Evolutionary conservation across 116 monocot species (phyloP).

Genomic region (Papilionanthe hybrid): DNA sequence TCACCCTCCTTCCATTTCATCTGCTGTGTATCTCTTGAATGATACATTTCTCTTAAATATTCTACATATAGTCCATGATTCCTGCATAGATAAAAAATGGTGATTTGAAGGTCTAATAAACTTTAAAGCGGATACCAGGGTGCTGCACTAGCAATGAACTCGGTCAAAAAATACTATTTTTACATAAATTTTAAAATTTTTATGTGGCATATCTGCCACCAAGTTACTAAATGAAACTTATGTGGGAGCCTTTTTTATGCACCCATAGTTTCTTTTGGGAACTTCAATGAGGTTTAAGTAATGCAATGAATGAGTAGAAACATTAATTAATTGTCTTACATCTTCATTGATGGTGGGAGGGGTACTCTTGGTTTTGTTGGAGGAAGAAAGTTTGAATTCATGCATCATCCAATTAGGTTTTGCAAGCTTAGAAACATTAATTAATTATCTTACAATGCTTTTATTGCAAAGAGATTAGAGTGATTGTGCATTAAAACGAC

Average conservation of each 20-base stretch:
- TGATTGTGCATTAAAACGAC: background rate
- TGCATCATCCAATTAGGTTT: slow-evolving; percentile 99
- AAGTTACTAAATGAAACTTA: background rate
- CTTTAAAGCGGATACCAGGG: too few species aligned
- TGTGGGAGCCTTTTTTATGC: too few species aligned
- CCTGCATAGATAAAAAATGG: slow-evolving; percentile 21
- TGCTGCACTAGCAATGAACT: too few species aligned
- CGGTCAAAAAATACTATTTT: too few species aligned
- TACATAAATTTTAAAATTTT: too few species aligned
- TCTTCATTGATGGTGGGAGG: slow-evolving; percentile 48
- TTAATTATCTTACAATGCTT: too few species aligned
- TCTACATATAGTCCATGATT: slow-evolving; percentile 70
- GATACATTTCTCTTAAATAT: slow-evolving; percentile 51
- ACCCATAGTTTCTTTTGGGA: too few species aligned
- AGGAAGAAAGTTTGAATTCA: slow-evolving; percentile 68
- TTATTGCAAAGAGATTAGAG: background rate
- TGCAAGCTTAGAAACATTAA: background rate
- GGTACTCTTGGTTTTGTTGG: background rate
- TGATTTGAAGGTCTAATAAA: too few species aligned
- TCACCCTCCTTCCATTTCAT: slow-evolving; percentile 4
- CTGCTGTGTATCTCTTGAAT: slow-evolving; percentile 19
- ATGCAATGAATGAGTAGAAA: too few species aligned
- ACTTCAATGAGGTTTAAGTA: too few species aligned
- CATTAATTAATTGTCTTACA: slow-evolving; percentile 10
- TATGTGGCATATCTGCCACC: background rate